phyloP scores from a whole-genome alignment of 1,284 basidiomycete genomes.

The Ganoderma multipileum region DNA sequence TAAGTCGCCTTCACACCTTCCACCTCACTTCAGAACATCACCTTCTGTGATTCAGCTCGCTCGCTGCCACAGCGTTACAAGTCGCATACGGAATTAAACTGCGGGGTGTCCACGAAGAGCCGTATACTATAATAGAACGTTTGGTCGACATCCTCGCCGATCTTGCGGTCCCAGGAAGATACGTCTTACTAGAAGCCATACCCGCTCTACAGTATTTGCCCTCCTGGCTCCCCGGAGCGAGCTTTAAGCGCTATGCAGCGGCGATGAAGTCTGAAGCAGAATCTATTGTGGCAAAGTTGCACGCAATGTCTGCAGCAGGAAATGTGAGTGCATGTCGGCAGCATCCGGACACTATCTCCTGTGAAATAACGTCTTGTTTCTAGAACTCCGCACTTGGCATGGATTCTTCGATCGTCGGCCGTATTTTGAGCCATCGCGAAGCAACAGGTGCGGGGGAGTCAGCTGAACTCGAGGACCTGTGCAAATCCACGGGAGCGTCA shows the following conservation, averaged over 20 bases:
- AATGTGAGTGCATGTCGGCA: not conserved
- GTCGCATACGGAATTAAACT: conserved; percentile 22
- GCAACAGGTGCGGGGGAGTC: not conserved
- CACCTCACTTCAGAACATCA: not conserved
- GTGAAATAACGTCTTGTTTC: not conserved
- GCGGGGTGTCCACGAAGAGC: not conserved
- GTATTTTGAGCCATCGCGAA: not conserved
- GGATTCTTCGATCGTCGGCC: not conserved
- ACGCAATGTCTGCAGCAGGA: not conserved
- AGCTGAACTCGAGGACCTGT: not conserved
- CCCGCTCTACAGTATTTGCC: conserved; percentile 28
- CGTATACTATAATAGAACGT: conserved; percentile 11
- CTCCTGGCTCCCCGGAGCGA: conserved; percentile 35
- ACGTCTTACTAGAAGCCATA: conserved; percentile 9
- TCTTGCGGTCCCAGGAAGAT: conserved; percentile 15
- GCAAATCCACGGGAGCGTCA: not conserved
- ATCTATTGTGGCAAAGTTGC: not conserved
- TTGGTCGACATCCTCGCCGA: conserved; percentile 4
- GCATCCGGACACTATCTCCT: not conserved
- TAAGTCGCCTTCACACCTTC: not conserved
- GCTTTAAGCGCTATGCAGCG: conserved; percentile 18
- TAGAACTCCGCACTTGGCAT: not conserved
- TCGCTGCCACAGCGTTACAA: conserved; percentile 18
- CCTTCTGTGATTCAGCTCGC: conserved; percentile 5
- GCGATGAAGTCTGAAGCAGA: not conserved